Evolutionary conservation across 306 rosid genomes (phyloP).

Genomic region (Lupinus albus): DNA sequence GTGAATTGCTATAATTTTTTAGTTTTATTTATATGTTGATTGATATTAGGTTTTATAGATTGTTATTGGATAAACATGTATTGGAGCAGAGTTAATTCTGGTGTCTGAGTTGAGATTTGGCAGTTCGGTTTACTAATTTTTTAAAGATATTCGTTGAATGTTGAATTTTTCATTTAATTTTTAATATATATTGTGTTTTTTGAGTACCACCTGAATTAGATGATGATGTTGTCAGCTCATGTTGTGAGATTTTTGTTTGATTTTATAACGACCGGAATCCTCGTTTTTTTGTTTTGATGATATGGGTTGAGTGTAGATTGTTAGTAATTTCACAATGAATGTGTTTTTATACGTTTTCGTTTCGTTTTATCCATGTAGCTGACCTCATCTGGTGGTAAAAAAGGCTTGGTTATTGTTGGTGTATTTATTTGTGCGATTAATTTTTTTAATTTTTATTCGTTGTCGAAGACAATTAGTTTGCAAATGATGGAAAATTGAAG

Average conservation of each 20-base stretch:
- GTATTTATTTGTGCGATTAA: neutral
- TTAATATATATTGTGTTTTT: neutral
- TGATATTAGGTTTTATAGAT: neutral
- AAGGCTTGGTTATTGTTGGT: too few relatives aligned
- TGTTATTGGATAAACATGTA: neutral
- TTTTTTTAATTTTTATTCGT: too few relatives aligned
- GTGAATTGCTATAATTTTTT: neutral
- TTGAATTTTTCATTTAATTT: neutral
- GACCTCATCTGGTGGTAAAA: too few relatives aligned
- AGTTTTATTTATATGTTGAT: neutral
- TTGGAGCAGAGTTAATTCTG: conserved; percentile 20
- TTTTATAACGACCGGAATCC: too few relatives aligned
- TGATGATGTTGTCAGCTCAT: neutral
- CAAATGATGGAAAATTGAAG: conserved; percentile 11
- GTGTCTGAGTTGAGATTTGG: conserved; percentile 24
- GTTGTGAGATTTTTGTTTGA: too few relatives aligned
- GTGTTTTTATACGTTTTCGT: neutral
- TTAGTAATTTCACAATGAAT: neutral
- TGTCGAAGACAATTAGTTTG: conserved; percentile 14
- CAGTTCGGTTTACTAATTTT: conserved; percentile 9
- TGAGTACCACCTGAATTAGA: conserved; percentile 8
- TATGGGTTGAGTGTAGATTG: conserved; percentile 1
- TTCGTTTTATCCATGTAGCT: too few relatives aligned
- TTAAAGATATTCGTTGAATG: neutral
- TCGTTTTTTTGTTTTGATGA: too few relatives aligned